These are phyloP conservation scores for Paraphoma sp. DNA, from an alignment of 2,329 filamentous ascomycete genomes.

Conservation along the genomic window DNA sequence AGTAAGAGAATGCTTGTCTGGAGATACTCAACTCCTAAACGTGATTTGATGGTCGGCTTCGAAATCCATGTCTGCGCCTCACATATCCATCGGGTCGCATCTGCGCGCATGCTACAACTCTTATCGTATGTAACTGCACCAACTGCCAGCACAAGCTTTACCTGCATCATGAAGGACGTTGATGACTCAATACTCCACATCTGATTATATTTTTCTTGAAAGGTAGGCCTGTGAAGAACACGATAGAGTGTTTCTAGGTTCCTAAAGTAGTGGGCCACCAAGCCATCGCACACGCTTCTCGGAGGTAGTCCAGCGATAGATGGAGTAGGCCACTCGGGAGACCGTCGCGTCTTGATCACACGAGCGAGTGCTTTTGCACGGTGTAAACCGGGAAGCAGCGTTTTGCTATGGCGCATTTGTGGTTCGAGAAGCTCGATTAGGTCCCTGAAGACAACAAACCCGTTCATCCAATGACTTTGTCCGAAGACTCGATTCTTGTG, in stretches of 20 bases:
- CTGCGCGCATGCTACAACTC: constrained; percentile 56
- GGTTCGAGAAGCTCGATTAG: constrained; percentile 56
- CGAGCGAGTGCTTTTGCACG: constrained; percentile 62
- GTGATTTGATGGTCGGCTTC: constrained; percentile 60
- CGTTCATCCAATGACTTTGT: constrained; percentile 64
- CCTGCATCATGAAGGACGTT: constrained; percentile 59
- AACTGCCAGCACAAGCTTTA: constrained; percentile 66
- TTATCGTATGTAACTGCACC: constrained; percentile 61
- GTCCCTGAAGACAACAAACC: constrained; percentile 52
- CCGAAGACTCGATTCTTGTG: constrained; percentile 66
- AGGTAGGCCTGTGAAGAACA: constrained; percentile 60
- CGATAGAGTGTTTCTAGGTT: constrained; percentile 58
- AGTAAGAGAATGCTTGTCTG: constrained; percentile 54
- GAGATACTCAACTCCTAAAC: constrained; percentile 58
- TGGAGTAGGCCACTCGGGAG: constrained; percentile 56
- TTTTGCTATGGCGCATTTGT: constrained; percentile 44
- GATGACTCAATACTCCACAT: constrained; percentile 51
- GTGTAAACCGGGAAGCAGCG: constrained; percentile 47
- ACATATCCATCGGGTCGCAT: constrained; percentile 64
- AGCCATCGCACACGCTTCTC: constrained; percentile 53
- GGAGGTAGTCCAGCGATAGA: constrained; percentile 56
- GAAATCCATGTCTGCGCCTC: constrained; percentile 64
- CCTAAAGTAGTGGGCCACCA: constrained; percentile 59
- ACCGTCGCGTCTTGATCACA: constrained; percentile 58
- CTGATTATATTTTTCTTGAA: constrained; percentile 57